Conservation (phyloP, 441 rosid genomes). For the Viola pubescens region DNA sequence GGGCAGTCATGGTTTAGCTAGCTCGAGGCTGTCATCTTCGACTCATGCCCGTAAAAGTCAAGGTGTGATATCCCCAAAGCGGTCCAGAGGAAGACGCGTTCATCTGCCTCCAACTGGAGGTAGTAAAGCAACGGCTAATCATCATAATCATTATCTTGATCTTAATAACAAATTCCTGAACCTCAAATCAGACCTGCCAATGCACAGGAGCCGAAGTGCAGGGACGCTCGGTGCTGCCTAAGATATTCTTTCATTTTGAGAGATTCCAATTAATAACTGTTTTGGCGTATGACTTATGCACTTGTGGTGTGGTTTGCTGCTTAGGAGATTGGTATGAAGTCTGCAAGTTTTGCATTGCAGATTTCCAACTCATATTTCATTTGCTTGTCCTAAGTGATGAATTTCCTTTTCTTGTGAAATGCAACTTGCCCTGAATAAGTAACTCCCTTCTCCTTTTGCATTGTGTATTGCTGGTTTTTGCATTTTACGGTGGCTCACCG, state of each 20-base stretch:
- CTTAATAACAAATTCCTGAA: slow-evolving; percentile 30
- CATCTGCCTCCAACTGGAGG: slow-evolving; percentile 51
- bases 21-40: slow-evolving; percentile 32
- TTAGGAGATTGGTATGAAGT: no score
- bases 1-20: slow-evolving; percentile 39
- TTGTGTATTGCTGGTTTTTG: no score
- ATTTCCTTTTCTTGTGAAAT: no score
- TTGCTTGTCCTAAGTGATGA: no score
- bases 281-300: no score
- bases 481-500: no score
- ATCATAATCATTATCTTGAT: slow-evolving; percentile 33
- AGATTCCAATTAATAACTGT: no score
- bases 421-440: no score
- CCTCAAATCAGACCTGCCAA: slow-evolving; percentile 39
- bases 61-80: slow-evolving; percentile 31
- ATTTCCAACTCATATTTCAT: no score
- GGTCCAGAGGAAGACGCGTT: slow-evolving; percentile 42
- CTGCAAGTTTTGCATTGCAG: no score
- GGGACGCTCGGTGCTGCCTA: slow-evolving; percentile 47
- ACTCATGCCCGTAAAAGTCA: slow-evolving; percentile 34
- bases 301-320: no score
- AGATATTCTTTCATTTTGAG: slow-evolving; percentile 8
- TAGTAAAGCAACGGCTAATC: slow-evolving; percentile 26
- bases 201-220: slow-evolving; percentile 61
- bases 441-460: no score